Base-by-base conservation (phyloP, 768 basidiomycete genomes). In the Mycena maculata region DNA sequence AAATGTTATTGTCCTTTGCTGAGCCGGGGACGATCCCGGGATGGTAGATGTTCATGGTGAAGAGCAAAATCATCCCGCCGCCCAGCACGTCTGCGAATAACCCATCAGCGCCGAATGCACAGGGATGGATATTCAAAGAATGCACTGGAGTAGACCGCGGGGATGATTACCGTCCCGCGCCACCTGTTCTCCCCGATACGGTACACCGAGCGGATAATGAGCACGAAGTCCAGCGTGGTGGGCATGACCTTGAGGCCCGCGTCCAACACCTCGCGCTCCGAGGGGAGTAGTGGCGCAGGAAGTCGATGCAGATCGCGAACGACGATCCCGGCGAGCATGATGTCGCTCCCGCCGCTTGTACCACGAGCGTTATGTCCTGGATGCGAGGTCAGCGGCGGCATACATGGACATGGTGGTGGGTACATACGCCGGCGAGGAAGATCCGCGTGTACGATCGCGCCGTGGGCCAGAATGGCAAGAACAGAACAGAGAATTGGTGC, bases 321-420 rank as follows among this genome's bases (percentile, higher is more conserved):
- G 23, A 80, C 77, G 68, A 92, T 90, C 56, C 90, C 91, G 3
- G 77, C 87, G 18, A 90, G 80, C 88, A 90, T 90, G 45, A 77
- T 63, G 48, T 75, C 63, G 20, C 54, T 73, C 13, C 76, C 76
- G 25, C 47, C 9, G 77, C 82, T 65, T 84, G 84, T 3, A 84
- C 71, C 20, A 82, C 38, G 11, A 84, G 76, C 2, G 81, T 53
- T 20, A 81, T 60, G 60, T 85, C 61, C 65, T 60, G 45, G 6
- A 38, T 18, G 42, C 9, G n/a, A 36, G 6, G 13, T 36, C 33
- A 36, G 33, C 33, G 5, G 47, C 16, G 7, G 15, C 3, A 15
- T 36, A 39, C n/a, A 38, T 33, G 28, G 13, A 7, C 33, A 36
- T 25, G 49, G 5, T 28, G 22, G 39, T 18, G n/a, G 16, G 39